These are phyloP conservation scores for Pisolithus microcarpus DNA, from an alignment of 768 basidiomycete species.

Conservation along the genomic window DNA sequence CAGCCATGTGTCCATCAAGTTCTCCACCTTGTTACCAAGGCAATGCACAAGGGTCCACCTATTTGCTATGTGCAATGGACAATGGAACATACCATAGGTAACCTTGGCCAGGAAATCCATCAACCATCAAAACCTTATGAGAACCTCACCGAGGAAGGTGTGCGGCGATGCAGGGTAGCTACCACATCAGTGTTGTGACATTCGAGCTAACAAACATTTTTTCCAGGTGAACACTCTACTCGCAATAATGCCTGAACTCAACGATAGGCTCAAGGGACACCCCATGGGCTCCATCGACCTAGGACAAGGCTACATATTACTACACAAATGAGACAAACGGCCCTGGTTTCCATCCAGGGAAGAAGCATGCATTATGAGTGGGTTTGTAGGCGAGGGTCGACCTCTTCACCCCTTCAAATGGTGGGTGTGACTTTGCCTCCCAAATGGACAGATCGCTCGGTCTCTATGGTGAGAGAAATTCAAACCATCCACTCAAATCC, in stretches of 20 bases:
- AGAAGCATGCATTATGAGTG: background rate
- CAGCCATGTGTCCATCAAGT: constrained; percentile 21
- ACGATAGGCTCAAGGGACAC: too few relatives aligned
- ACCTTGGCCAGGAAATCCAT: constrained; percentile 19
- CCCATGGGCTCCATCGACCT: too few relatives aligned
- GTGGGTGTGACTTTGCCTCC: too few relatives aligned
- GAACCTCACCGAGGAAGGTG: constrained; percentile 19
- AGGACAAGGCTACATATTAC: background rate
- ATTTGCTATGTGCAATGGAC: constrained; percentile 21
- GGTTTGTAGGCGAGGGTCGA: background rate
- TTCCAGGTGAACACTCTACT: too few relatives aligned
- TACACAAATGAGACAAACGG: background rate
- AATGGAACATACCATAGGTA: constrained; percentile 21
- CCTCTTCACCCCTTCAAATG: background rate
- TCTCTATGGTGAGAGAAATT: too few relatives aligned
- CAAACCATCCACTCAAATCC: too few relatives aligned
- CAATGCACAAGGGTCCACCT: constrained; percentile 15
- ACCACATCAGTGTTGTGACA: too few relatives aligned
- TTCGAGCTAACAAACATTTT: too few relatives aligned
- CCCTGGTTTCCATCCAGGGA: background rate
- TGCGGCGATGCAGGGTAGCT: constrained; percentile 5
- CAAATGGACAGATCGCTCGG: too few relatives aligned
- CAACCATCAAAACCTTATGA: constrained; percentile 20
- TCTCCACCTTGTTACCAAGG: constrained; percentile 18
- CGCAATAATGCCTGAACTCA: too few relatives aligned